Percentiles rank a stretch among this genome's conserved stretches.
phyloP scores from a whole-genome alignment of 2,329 filamentous ascomycete genomes.

The Lasiodiplodia gonubiensis region DNA sequence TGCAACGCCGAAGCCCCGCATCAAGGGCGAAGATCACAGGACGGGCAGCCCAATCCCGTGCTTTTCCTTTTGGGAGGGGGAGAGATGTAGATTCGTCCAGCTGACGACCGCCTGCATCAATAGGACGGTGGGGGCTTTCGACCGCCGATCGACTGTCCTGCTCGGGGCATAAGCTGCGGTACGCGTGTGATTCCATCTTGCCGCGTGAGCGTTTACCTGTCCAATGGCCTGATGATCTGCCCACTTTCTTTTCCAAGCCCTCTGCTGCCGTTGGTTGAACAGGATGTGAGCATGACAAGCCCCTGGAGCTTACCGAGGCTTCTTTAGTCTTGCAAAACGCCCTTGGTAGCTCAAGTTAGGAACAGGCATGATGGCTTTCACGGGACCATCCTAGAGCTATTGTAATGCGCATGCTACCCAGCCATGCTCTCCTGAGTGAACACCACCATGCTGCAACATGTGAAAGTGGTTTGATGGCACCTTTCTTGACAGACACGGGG shows the following conservation, averaged over 20 bases:
- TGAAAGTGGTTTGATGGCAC: neutral
- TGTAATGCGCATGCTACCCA: neutral
- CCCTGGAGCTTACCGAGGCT: constrained; percentile 14
- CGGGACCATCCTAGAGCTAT: neutral
- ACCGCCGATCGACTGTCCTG: neutral
- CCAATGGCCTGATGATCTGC: neutral
- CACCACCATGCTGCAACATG: neutral
- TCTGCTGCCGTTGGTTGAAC: neutral
- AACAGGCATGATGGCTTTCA: neutral
- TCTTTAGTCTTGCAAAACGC: neutral
- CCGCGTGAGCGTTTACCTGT: neutral
- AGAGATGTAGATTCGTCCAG: constrained; percentile 8
- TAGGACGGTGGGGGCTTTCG: neutral
- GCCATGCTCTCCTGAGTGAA: neutral
- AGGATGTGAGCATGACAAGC: neutral
- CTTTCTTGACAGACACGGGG: neutral
- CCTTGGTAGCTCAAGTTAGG: neutral
- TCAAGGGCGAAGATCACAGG: constrained; percentile 17
- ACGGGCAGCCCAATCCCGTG: neutral
- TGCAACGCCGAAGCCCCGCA: constrained; percentile 22
- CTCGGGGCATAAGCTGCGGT: neutral
- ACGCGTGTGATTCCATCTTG: neutral
- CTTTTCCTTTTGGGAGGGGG: neutral
- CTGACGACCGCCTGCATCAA: constrained; percentile 5
- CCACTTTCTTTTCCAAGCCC: neutral